Evolutionary conservation across 805 yeast genomes (phyloP), one percentile per base, ranked within the genome.

Genomic region (Pichia deserticola): DNA sequence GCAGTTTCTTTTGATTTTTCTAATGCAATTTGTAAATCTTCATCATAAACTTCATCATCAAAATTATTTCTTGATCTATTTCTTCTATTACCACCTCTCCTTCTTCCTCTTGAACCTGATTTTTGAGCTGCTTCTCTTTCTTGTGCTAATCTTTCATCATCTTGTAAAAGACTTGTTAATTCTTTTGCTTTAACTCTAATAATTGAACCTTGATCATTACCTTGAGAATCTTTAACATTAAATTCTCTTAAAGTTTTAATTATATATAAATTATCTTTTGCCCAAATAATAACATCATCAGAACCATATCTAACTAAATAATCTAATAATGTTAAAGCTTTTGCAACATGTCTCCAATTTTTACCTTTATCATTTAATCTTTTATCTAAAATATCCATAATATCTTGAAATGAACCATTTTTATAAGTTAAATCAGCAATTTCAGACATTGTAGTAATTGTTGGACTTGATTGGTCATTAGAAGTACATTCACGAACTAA

Each of bases 321-420:
- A 60, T 90, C 97, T 57, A 92, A 74, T n/a, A 92, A 82, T 2
- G 95, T 85, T 54, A 92, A 74, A 1, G 96, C 83, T 67, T 92
- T 93, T 54, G 95, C 90, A 45, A 92, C 90, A 65, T 92, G 99
- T 57, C 96, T 78, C 97, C 97, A 92, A 69, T 92, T 86, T 66
- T 89, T 90, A 53, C 98, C 98, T 72, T 90, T 90, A 64, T 92
- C 98, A 62, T 92, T 92, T 56, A 92, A 71, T 55, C 99, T 78
- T 57, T 89, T 80, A 69, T 92, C 97, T 42, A 92, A 69, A 84
- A 92, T 89, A 62, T 92, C 97, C 95, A 92, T 86, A 43, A 89
- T 81, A 62, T 89, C 95, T 60, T 89, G 75, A 59, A 89, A 81
- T 59, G 88, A 95, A 7, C 84, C 80, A 54, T 61, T 69, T 57